Evolutionary conservation across 2,329 filamentous ascomycete genomes (phyloP), one percentile per base, ranked within the genome.

Genomic region (Trichoderma semiorbis): DNA sequence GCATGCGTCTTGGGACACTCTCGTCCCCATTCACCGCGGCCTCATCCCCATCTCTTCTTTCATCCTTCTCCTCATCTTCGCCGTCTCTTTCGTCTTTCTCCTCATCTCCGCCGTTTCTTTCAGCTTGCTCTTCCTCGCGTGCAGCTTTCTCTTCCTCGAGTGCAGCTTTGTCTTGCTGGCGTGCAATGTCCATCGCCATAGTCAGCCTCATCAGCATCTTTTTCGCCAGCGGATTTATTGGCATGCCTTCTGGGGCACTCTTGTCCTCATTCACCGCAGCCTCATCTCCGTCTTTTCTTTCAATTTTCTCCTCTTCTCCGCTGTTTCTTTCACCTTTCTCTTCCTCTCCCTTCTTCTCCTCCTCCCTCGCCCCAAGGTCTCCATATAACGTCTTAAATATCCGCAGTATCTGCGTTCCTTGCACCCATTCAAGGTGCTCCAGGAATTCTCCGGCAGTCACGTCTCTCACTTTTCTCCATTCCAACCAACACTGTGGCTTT

Each of bases 391-490:
- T 5, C 16, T 61, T 21, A 21, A 4, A 50, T 3, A 14, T 18
- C 28, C 8, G 5, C 8, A 36, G 6, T 14, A 14, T 3, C 6
- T 0, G 7, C 7, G n/a, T 28, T 34, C 53, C 39, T 7, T 55
- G 14, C n/a, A 43, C 1, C 24, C 8, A 10, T 10, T 10, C 16
- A 14, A 24, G 8, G 32, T 65, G 71, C n/a, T 24, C 55, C 0
- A 7, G 5, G 69, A 69, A 74, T 3, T 60, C 50, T 3, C 57
- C 16, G 3, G 18, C n/a, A 4, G 16, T 11, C 4, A 72, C 18
- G n/a, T 77, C 76, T 5, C n/a, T 30, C 16, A 57, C 30, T 30
- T 70, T 76, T 26, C 73, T 75, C 78, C 78, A 79, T 66, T 79
- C 78, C 5, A 79, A 60, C 77, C 77, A 79, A 60, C 75, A 73